phyloP scores from a whole-genome alignment of 176 grass and related monocot species.

The maize (Zea mays) region DNA sequence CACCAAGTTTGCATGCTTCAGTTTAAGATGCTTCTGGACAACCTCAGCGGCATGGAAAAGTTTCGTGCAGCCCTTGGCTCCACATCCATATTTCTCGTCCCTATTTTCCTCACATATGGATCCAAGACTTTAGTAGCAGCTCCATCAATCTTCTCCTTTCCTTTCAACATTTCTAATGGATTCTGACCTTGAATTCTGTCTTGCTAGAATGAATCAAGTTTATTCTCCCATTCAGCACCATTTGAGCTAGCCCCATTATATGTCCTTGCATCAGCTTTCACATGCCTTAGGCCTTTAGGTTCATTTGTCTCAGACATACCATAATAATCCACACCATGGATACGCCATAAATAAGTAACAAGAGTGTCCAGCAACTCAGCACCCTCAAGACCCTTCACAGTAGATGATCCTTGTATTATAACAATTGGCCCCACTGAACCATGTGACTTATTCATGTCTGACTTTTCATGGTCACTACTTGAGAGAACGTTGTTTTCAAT shows the following conservation, averaged over 20 bases:
- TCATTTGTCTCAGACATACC: slow-evolving; percentile 88
- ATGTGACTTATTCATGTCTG: slow-evolving; percentile 41
- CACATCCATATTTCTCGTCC: slow-evolving; percentile 99
- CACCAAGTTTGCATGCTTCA: slow-evolving; percentile 82
- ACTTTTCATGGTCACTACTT: slow-evolving; percentile 58
- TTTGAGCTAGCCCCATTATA: slow-evolving; percentile 62
- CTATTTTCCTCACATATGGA: slow-evolving; percentile 94
- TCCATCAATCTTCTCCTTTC: slow-evolving; percentile 91
- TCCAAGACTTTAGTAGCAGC: slow-evolving; percentile 74
- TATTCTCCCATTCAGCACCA: slow-evolving; percentile 84
- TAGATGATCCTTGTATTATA: slow-evolving; percentile 81
- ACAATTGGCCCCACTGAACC: slow-evolving; percentile 88
- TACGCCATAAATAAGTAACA: slow-evolving; percentile 88
- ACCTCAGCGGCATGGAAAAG: slow-evolving; percentile 99
- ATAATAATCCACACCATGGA: slow-evolving; percentile 97
- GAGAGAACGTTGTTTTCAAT: slow-evolving; percentile 82
- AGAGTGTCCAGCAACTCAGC: slow-evolving; percentile 86
- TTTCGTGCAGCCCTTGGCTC: slow-evolving; percentile 95
- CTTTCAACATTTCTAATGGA: slow-evolving; percentile 79
- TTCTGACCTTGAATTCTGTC: slow-evolving; percentile 78
- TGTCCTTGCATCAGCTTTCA: slow-evolving; percentile 75
- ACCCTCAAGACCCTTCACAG: slow-evolving; percentile 97
- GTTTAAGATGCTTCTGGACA: slow-evolving; percentile 95
- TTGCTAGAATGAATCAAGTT: slow-evolving; percentile 87
- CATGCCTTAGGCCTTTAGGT: slow-evolving; percentile 77